Conservation (phyloP, 1,139 yeast genomes). For the Lodderomyces oxycetoniae region DNA sequence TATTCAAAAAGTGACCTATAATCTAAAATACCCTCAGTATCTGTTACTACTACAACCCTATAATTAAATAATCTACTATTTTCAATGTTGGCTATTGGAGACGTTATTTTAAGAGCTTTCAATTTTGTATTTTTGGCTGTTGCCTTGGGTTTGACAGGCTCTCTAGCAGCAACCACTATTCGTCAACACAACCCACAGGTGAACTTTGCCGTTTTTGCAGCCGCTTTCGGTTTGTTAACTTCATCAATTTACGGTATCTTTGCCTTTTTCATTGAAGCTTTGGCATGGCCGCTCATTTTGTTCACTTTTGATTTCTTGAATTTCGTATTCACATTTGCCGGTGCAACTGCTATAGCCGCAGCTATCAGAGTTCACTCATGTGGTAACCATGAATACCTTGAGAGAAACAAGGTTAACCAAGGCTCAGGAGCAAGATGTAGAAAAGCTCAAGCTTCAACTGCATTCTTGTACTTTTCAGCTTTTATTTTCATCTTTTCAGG, state of each 20-base stretch:
- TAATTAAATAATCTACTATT: neutral
- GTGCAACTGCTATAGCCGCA: slow-evolving; percentile 90
- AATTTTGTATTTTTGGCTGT: slow-evolving; percentile 74
- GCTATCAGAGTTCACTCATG: slow-evolving; percentile 86
- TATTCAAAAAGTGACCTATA: neutral
- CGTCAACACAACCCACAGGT: slow-evolving; percentile 68
- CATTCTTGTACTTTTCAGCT: slow-evolving; percentile 86
- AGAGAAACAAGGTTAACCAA: slow-evolving; percentile 63
- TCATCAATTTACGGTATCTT: slow-evolving; percentile 74
- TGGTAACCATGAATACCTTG: slow-evolving; percentile 58
- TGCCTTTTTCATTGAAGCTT: slow-evolving; percentile 71
- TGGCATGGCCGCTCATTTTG: slow-evolving; percentile 84
- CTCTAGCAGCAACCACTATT: slow-evolving; percentile 67
- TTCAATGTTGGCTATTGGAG: slow-evolving; percentile 62
- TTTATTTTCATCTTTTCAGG: slow-evolving; percentile 68
- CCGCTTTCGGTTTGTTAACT: slow-evolving; percentile 78
- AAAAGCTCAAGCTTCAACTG: slow-evolving; percentile 87
- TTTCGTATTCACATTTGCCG: slow-evolving; percentile 88
- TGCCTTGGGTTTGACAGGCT: slow-evolving; percentile 80
- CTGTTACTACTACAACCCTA: too few relatives aligned
- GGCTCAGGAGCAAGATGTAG: slow-evolving; percentile 84
- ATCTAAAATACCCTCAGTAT: neutral
- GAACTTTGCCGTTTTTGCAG: slow-evolving; percentile 80
- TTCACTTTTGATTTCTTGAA: slow-evolving; percentile 78
- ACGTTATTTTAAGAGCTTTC: slow-evolving; percentile 64